A percentile compares a stretch with the other conserved stretches of the same genome.
These are phyloP conservation scores for Angophora floribunda DNA, from an alignment of 345 rosid genomes.

Conservation along the genomic window DNA sequence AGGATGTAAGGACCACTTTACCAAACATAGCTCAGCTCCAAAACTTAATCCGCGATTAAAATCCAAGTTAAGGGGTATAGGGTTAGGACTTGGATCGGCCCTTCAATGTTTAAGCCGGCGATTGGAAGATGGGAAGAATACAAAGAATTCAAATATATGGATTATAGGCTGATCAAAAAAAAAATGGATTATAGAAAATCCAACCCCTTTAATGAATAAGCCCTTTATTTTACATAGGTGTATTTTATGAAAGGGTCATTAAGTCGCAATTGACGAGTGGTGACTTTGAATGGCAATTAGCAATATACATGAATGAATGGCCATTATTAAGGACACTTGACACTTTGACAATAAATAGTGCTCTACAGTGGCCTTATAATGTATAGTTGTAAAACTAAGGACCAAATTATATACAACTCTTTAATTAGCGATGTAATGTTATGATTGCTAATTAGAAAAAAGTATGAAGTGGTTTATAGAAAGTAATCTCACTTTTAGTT, in stretches of 20 bases:
- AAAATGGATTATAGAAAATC: neutral
- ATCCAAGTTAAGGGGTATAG: accelerated
- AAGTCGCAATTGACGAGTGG: accelerated
- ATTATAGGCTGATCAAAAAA: too few relatives aligned
- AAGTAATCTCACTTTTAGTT: neutral
- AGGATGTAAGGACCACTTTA: neutral
- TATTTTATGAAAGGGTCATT: neutral
- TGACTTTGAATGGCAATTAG: neutral
- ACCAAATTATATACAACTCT: accelerated
- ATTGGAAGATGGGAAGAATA: neutral
- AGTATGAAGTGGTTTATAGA: neutral
- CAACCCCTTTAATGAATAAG: neutral
- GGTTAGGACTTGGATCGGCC: neutral
- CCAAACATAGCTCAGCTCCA: neutral
- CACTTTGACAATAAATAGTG: neutral
- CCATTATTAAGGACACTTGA: neutral
- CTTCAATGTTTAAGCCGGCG: neutral
- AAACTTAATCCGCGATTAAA: neutral
- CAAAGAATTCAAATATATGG: neutral
- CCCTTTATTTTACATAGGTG: neutral
- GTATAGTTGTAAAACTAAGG: neutral
- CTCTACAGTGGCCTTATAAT: neutral
- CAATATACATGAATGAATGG: neutral
- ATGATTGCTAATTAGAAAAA: neutral
- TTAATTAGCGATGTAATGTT: accelerated